Evolutionary conservation across 306 rosid species (phyloP), one percentile per base, ranked within the genome.

Genomic region (Malus fusca): DNA sequence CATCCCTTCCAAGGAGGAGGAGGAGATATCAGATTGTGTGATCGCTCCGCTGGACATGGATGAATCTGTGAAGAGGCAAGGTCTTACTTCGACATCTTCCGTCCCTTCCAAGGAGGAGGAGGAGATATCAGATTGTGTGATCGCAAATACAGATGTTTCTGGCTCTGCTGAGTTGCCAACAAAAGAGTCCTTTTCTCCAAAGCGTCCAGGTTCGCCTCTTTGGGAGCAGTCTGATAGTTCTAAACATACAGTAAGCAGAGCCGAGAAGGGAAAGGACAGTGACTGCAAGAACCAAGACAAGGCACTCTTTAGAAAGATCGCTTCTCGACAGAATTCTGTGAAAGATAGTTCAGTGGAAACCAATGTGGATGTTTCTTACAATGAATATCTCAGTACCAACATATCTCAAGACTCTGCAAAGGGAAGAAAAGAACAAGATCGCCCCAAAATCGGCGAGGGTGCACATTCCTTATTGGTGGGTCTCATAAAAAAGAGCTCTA

Each of bases 331-430:
- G 35, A 78, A 60, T 66, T 74, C 81, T 43, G 74, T 78, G 67
- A 75, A 61, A 72, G 82, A 79, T 11, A 22, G 23, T 60, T 22
- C 79, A 4, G 75, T 46, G 64, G 82, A 80, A 22, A 74, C 77
- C 3, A 86, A 76, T 72, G 13, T 82, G 66, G 88, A 84, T 10
- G 83, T 52, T 53, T 79, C 81, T 4, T 87, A 61, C 62, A 81
- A 74, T 28, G 86, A 84, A 26, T 84, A 74, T 75, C 81, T 79
- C 22, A 71, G 82, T 30, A 69, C 70, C 53, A 78, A 52, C 9
- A 31, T 79, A 52, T 81, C 90, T 30, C 79, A 74, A 22, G 90
- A 84, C 72, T 82, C 80, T 21, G 55, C 61, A 40, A 83, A 87
- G 63, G 56, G 56, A 28, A 71, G 67, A 72, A 79, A 82, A 75